Conservation (phyloP, 2,329 filamentous ascomycete species). For the Fusarium brevicatenulatum region DNA sequence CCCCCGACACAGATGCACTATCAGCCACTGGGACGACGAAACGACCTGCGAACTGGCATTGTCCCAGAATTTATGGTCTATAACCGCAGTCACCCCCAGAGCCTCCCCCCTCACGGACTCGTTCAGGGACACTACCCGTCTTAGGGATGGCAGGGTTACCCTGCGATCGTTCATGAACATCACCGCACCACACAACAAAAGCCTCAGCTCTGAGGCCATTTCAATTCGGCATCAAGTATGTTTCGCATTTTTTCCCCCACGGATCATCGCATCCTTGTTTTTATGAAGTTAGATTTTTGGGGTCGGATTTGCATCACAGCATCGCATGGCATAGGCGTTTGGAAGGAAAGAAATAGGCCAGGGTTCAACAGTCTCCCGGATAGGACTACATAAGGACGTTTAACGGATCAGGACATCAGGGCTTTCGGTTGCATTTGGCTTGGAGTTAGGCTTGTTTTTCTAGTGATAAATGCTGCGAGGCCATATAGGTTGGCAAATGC, state of each 20-base stretch:
- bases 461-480: conserved; percentile 3
- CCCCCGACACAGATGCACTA: conserved; percentile 83
- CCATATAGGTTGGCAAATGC: neutral
- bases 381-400: conserved; percentile 14
- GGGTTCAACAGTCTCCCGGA: conserved; percentile 22
- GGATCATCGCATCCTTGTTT: conserved; percentile 33
- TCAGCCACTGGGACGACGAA: conserved; percentile 76
- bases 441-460: conserved; percentile 28
- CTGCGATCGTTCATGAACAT: conserved; percentile 1
- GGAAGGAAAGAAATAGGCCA: conserved; percentile 33
- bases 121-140: conserved; percentile 50
- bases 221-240: conserved; percentile 4
- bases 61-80: conserved; percentile 69
- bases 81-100: conserved; percentile 48
- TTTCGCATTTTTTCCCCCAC: conserved; percentile 5
- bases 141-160: conserved; percentile 46
- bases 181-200: neutral
- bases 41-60: conserved; percentile 75
- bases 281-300: conserved; percentile 30
- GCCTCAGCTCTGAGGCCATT: conserved; percentile 10
- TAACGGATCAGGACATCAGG: conserved; percentile 12
- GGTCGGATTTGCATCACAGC: conserved; percentile 39
- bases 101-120: conserved; percentile 39
- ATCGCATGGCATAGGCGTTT: conserved; percentile 48
- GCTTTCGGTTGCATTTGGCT: conserved; percentile 31